These are phyloP conservation scores for Mycena sanguinolenta DNA, from an alignment of 768 basidiomycete species.

Conservation along the genomic window DNA sequence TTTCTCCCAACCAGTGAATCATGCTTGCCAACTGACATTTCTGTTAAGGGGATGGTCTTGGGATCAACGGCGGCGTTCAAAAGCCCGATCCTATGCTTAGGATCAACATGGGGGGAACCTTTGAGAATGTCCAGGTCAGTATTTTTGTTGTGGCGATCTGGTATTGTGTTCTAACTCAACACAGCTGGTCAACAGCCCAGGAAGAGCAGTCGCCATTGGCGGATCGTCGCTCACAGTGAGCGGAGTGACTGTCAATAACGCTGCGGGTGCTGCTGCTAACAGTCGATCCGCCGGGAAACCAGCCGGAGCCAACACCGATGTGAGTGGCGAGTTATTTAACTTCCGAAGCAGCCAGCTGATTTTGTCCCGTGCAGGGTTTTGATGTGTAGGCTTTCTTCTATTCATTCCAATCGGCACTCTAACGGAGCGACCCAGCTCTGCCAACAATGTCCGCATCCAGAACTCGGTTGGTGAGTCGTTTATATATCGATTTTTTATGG, in stretches of 20 bases:
- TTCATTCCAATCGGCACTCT: not conserved
- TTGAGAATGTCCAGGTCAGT: constrained; percentile 30
- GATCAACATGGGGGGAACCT: constrained; percentile 38
- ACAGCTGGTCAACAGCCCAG: constrained; percentile 33
- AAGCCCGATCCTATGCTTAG: constrained; percentile 38
- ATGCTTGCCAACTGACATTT: not conserved
- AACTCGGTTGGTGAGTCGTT: constrained; percentile 35
- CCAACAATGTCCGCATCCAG: constrained; percentile 35
- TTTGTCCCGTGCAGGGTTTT: constrained; percentile 10
- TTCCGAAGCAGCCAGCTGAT: no score
- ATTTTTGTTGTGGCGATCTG: no score
- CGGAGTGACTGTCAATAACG: constrained; percentile 36
- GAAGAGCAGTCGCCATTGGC: constrained; percentile 34
- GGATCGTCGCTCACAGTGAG: constrained; percentile 34
- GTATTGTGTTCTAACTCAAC: not conserved
- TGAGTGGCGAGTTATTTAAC: not conserved
- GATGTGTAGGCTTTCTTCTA: constrained; percentile 12
- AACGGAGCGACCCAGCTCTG: no score
- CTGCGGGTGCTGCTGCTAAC: constrained; percentile 36
- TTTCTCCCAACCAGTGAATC: not conserved
- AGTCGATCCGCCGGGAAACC: constrained; percentile 35
- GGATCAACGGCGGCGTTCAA: constrained; percentile 31
- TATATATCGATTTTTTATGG: no score
- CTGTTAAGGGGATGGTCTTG: constrained; percentile 29
- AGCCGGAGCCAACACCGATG: constrained; percentile 39